phyloP scores from a whole-genome alignment of 1,139 yeast genomes.

The Yamadazyma dushanensis region DNA sequence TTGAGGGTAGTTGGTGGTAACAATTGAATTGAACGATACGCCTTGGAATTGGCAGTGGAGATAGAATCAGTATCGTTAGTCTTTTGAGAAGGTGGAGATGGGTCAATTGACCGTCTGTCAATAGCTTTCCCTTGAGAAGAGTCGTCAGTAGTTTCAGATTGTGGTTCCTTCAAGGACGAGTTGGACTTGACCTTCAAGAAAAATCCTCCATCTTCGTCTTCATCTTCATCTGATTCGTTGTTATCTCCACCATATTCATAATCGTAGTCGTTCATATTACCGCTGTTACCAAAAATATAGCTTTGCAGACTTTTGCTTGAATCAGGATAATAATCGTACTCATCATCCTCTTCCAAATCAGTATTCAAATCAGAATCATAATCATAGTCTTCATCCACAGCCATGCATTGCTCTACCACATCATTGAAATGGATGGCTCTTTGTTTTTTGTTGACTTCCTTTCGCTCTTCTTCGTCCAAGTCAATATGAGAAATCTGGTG shows the following conservation, averaged over 20 bases:
- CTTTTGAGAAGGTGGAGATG: conserved; percentile 17
- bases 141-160: too few species aligned
- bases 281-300: conserved; percentile 10
- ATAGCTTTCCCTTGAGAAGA: neutral
- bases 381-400: conserved; percentile 49
- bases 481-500: conserved; percentile 9
- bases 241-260: conserved; percentile 31
- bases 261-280: conserved; percentile 14
- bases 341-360: conserved; percentile 35
- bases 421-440: conserved; percentile 89
- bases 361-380: conserved; percentile 17
- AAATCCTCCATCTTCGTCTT: conserved; percentile 70
- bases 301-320: conserved; percentile 12
- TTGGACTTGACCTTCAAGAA: conserved; percentile 58
- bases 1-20: conserved; percentile 83
- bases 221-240: conserved; percentile 51
- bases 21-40: conserved; percentile 61
- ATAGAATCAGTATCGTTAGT: conserved; percentile 31
- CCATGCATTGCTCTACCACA: conserved; percentile 89
- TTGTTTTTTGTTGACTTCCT: conserved; percentile 22
- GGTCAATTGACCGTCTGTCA: conserved; percentile 1
- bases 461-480: conserved; percentile 4
- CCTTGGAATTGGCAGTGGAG: conserved; percentile 26
- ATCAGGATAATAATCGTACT: conserved; percentile 20
- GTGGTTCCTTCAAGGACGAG: conserved; percentile 24